Evolutionary conservation across 2,329 filamentous ascomycete genomes (phyloP), one percentile per base, ranked within the genome.

Genomic region (Cladophialophora yegresii): DNA sequence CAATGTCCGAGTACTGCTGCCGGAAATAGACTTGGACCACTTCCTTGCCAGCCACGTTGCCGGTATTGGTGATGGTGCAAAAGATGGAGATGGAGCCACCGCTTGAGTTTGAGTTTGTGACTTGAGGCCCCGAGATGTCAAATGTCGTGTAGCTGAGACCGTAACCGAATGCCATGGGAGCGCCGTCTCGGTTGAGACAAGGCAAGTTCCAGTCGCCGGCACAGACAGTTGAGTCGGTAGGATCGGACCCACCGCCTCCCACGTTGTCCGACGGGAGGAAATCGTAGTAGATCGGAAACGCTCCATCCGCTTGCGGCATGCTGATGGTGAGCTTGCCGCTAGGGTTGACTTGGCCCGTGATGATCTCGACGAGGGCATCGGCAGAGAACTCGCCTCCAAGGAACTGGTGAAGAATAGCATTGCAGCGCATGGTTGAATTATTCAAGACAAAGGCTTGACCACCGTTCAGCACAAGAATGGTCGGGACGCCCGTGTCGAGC

Each of bases 41-140:
- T 22, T 57, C 54, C 54, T 57, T 57, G 16, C 54, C 54, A 12
- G 54, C 16, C n/a, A 57, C n/a, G 9, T 23, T 36, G 26, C 54
- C 54, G 13, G 54, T 57, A 12, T 57, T 57, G 16, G 54, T 57
- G n/a, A 57, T 32, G 16, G 54, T 57, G 33, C 54, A 57, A 57
- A 30, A 57, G 43, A 47, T 47, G 3, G 22, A 20, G 12, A 49
- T 28, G 26, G 26, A 36, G 4, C 12, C 45, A 16, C 22, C n/a
- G 45, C 16, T 49, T 20, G 54, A 43, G 56, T 22, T 36, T 4
- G 22, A 20, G n/a, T n/a, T n/a, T 6, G 6, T 3, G 20, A 49
- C n/a, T 40, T 26, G 12, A 30, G 33, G 23, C 20, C 40, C 20
- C 12, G 56, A 16, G 12, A 58, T 50, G 23, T 58, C 56, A 49